phyloP scores from a whole-genome alignment of 768 basidiomycete species.

The Phylloporus sp. region DNA sequence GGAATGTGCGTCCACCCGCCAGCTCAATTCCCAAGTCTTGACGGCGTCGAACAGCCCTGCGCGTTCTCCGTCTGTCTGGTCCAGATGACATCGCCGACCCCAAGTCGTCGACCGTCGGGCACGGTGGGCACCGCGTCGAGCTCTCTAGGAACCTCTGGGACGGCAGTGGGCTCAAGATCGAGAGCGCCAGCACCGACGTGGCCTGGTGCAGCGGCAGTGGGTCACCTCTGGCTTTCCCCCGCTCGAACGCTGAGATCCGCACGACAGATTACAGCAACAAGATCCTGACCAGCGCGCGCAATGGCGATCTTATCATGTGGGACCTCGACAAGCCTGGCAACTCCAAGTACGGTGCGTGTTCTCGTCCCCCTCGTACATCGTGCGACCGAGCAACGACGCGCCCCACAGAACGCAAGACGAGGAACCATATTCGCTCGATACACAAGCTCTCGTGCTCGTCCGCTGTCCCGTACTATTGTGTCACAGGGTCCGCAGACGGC shows the following conservation, averaged over 20 bases:
- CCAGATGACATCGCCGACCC: conserved; percentile 34
- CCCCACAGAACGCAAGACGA: conserved; percentile 56
- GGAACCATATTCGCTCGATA: conserved; percentile 69
- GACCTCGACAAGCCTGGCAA: conserved; percentile 62
- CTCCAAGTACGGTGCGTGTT: conserved; percentile 62
- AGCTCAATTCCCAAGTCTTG: conserved; percentile 4
- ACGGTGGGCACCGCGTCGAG: conserved; percentile 65
- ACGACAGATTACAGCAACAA: conserved; percentile 62
- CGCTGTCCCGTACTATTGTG: conserved; percentile 64
- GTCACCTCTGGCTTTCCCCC: conserved; percentile 29
- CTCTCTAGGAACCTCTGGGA: conserved; percentile 75
- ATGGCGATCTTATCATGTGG: conserved; percentile 83
- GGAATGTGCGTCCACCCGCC: conserved; percentile 53
- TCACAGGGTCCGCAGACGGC: conserved; percentile 78
- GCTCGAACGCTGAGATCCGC: conserved; percentile 1
- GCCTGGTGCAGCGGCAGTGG: conserved; percentile 76
- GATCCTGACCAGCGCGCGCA: conserved; percentile 73
- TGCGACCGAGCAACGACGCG: conserved; percentile 13
- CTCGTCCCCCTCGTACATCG: conserved; percentile 2
- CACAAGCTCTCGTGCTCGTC: conserved; percentile 64
- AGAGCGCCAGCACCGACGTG: conserved; percentile 73
- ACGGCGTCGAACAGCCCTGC: conserved; percentile 41
- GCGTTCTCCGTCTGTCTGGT: conserved; percentile 54
- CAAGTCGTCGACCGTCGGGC: conserved; percentile 47
- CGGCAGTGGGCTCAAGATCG: conserved; percentile 70